phyloP scores from a whole-genome alignment of 2,329 filamentous ascomycete species.

The Trichoderma simmonsii region DNA sequence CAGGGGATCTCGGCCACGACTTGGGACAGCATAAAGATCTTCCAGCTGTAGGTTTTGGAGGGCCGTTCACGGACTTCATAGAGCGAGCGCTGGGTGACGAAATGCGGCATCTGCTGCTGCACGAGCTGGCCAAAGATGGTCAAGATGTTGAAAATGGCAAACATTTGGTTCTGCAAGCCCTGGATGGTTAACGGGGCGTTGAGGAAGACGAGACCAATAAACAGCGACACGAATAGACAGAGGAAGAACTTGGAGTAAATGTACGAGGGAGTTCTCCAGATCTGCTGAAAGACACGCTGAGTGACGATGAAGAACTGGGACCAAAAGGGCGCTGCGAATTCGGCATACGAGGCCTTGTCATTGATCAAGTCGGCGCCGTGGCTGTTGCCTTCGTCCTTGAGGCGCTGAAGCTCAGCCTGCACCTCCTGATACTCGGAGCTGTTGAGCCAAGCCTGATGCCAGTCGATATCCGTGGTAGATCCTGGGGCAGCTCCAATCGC shows the following conservation, averaged over 20 bases:
- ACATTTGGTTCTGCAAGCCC: constrained; percentile 67
- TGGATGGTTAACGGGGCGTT: constrained; percentile 40
- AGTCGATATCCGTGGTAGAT: constrained; percentile 41
- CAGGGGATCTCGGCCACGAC: constrained; percentile 1
- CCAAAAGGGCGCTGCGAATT: constrained; percentile 67
- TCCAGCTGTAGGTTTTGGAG: constrained; percentile 66
- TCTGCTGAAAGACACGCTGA: constrained; percentile 68
- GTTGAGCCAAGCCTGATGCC: constrained; percentile 34
- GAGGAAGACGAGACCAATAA: constrained; percentile 68
- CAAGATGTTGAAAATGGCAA: constrained; percentile 67
- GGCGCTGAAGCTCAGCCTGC: constrained; percentile 29
- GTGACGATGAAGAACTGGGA: constrained; percentile 60
- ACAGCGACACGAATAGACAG: constrained; percentile 54
- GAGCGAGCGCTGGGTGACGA: constrained; percentile 63
- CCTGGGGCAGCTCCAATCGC: constrained; percentile 45
- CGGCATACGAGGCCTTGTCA: constrained; percentile 36
- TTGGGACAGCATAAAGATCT: constrained; percentile 55
- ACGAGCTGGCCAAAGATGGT: constrained; percentile 56
- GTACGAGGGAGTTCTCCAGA: constrained; percentile 74
- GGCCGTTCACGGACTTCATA: constrained; percentile 69
- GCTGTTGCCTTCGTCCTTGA: constrained; percentile 18
- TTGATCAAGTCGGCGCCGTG: neutral
- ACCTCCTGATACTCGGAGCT: constrained; percentile 31
- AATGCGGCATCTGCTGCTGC: constrained; percentile 14
- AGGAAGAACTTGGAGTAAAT: constrained; percentile 65